Conservation (phyloP, 768 basidiomycete genomes). For the Asterophora lycoperdoides region DNA sequence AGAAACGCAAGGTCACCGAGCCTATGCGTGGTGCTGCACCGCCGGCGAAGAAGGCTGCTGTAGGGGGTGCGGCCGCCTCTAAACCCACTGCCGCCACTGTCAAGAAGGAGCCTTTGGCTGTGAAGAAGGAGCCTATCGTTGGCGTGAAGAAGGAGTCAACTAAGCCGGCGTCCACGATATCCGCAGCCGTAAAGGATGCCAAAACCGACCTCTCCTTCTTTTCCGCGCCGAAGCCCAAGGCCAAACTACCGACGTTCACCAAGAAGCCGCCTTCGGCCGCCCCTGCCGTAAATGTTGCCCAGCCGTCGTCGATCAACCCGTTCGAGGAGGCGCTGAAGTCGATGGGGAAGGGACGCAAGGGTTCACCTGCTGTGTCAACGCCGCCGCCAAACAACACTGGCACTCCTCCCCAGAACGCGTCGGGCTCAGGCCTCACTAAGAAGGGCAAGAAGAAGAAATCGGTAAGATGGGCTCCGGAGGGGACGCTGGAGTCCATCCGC, state of each 20-base stretch:
- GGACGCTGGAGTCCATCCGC: conserved; percentile 68
- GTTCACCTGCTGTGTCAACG: conserved; percentile 58
- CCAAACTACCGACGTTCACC: conserved; percentile 82
- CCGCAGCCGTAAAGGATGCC: conserved; percentile 59
- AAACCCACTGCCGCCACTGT: conserved; percentile 33
- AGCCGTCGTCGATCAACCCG: conserved; percentile 73
- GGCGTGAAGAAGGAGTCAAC: conserved; percentile 50
- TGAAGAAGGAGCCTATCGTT: no score
- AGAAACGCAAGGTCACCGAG: conserved; percentile 74
- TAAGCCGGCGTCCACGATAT: conserved; percentile 15
- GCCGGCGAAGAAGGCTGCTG: conserved; percentile 62
- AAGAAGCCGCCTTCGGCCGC: conserved; percentile 52
- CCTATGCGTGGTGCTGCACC: conserved; percentile 42
- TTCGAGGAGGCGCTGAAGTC: conserved; percentile 80
- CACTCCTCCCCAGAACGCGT: conserved; percentile 23
- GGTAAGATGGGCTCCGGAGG: conserved; percentile 76
- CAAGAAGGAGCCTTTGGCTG: no score
- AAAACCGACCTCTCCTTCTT: conserved; percentile 88
- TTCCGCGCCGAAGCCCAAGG: conserved; percentile 80
- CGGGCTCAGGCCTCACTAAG: conserved; percentile 28
- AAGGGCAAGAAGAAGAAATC: conserved; percentile 67
- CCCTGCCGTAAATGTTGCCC: conserved; percentile 49
- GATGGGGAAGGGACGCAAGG: conserved; percentile 60
- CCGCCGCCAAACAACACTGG: conserved; percentile 39
- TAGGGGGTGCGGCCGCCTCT: conserved; percentile 39